These are phyloP conservation scores for Rheum nobile DNA, from an alignment of 148 eudicot genomes.

Conservation along the genomic window DNA sequence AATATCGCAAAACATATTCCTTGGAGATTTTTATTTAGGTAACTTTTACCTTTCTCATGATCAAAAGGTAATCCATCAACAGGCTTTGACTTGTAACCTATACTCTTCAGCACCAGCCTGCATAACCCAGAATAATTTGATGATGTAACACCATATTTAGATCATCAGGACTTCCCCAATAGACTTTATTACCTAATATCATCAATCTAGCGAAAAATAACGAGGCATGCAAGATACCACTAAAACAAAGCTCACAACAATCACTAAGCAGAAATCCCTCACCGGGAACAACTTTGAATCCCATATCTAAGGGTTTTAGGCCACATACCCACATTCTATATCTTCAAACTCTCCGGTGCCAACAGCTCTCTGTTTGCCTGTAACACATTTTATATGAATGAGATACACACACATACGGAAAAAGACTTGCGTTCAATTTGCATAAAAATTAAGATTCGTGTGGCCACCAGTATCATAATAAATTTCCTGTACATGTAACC, in stretches of 20 bases:
- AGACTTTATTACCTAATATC: not conserved
- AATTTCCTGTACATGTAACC: not conserved
- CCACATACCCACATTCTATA: conserved; percentile 62
- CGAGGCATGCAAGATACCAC: not conserved
- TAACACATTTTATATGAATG: conserved; percentile 27
- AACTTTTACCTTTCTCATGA: conserved; percentile 43
- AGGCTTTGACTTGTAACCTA: conserved; percentile 91
- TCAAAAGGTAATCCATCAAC: conserved; percentile 83
- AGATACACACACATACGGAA: not conserved
- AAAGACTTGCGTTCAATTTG: not conserved
- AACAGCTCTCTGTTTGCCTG: conserved; percentile 53
- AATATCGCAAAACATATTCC: not conserved
- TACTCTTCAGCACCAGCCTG: conserved; percentile 85
- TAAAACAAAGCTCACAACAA: not conserved
- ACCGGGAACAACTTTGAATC: not conserved
- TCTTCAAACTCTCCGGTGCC: conserved; percentile 77
- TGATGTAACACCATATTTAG: not conserved
- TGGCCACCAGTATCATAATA: not conserved
- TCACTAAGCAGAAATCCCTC: not conserved
- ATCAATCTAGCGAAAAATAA: not conserved
- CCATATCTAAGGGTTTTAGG: not conserved
- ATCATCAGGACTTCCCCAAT: not conserved
- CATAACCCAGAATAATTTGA: conserved; percentile 11
- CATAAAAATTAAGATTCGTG: not conserved
- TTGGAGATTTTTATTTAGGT: not conserved